Percentiles rank a stretch among this genome's conserved stretches.
Evolutionary conservation across 2,329 filamentous ascomycete species (phyloP).

Genomic region (Paraconiothyrium brasiliense): DNA sequence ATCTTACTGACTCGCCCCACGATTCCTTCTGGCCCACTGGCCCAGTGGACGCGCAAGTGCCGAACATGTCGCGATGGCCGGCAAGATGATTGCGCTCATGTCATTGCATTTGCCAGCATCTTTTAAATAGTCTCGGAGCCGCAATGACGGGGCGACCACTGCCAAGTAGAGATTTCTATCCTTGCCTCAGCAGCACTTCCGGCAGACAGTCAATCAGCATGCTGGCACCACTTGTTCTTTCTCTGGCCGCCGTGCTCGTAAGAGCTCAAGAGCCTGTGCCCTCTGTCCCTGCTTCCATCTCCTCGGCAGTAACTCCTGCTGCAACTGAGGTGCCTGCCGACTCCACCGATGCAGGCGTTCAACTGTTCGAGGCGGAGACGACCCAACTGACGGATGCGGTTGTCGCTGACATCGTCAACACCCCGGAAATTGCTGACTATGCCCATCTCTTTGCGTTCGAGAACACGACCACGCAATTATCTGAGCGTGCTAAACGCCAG

Average conservation of each 20-base stretch:
- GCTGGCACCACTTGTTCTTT: slow-evolving; percentile 27
- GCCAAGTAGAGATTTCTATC: neutral
- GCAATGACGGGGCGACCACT: neutral
- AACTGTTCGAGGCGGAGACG: slow-evolving; percentile 32
- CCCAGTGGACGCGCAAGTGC: slow-evolving; percentile 2
- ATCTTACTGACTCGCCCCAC: slow-evolving; percentile 6
- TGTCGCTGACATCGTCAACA: slow-evolving; percentile 28
- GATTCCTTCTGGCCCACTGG: slow-evolving; percentile 5
- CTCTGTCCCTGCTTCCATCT: slow-evolving; percentile 25
- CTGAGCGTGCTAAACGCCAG: slow-evolving; percentile 2
- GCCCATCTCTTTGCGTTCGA: slow-evolving; percentile 50
- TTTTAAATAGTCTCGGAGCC: neutral
- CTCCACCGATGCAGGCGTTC: slow-evolving; percentile 30
- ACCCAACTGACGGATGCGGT: slow-evolving; percentile 40
- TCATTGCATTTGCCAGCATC: neutral
- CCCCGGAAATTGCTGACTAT: slow-evolving; percentile 29
- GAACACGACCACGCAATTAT: slow-evolving; percentile 1
- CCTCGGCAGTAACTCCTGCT: slow-evolving; percentile 30
- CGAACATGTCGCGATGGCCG: slow-evolving; percentile 10
- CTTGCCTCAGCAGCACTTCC: neutral
- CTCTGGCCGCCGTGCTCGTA: slow-evolving; percentile 23
- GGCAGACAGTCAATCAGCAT: slow-evolving; percentile 22
- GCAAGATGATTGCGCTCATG: slow-evolving; percentile 7
- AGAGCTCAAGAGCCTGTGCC: slow-evolving; percentile 26
- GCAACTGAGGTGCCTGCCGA: slow-evolving; percentile 33